Percentiles rank a stretch among this genome's conserved stretches.
Conservation (phyloP, 2,329 filamentous ascomycete species). For the Akanthomyces muscarius region DNA sequence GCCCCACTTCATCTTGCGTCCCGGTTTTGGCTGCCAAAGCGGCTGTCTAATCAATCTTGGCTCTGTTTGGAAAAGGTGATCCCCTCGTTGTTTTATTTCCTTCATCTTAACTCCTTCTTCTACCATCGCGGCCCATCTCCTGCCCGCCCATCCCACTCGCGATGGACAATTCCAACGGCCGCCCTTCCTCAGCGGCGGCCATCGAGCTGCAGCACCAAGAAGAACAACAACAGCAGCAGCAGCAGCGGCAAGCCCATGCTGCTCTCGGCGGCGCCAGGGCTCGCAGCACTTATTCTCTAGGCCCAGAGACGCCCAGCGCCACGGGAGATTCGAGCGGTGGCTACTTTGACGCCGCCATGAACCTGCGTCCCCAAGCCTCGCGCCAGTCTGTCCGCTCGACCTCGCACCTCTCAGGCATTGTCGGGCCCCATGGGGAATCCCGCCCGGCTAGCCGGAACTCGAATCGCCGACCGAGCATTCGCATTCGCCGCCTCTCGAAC, state of each 20-base stretch:
- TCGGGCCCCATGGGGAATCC: not conserved
- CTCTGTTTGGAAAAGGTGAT: not conserved
- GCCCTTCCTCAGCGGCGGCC: constrained; percentile 2
- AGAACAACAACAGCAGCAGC: not conserved
- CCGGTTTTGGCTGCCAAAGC: not conserved
- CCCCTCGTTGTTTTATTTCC: not conserved
- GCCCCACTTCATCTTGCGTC: constrained; percentile 8
- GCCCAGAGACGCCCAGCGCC: constrained; percentile 2
- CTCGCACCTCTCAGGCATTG: not conserved
- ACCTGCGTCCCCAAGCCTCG: not conserved
- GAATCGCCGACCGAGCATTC: constrained; percentile 17
- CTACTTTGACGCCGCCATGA: constrained; percentile 2
- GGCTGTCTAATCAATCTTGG: not conserved
- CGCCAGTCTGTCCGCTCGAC: constrained; percentile 13
- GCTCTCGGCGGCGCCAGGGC: not conserved
- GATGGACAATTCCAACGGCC: constrained; percentile 15
- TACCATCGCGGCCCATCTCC: not conserved
- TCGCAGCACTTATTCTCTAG: constrained; percentile 4
- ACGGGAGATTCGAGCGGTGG: not conserved
- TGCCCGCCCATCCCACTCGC: not conserved
- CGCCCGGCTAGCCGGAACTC: constrained; percentile 13
- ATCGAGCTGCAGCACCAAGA: constrained; percentile 6
- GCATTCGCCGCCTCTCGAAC: constrained; percentile 16
- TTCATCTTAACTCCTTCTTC: not conserved
- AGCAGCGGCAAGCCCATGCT: not conserved